Base-by-base conservation (phyloP, 495 filamentous ascomycete species). In the Monascus purpureus region DNA sequence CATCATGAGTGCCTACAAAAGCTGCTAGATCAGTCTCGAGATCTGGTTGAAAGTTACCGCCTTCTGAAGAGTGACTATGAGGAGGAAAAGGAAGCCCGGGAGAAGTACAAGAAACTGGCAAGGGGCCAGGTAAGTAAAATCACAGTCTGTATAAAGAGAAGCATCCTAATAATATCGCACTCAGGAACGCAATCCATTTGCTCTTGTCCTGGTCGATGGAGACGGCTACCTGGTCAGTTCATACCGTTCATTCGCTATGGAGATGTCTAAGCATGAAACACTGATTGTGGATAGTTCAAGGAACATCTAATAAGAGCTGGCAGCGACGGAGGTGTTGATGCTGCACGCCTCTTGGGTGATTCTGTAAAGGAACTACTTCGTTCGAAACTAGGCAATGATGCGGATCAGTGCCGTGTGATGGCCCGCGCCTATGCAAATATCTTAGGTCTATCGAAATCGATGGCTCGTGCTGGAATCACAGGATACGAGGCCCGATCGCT, bases 361-460 rank as follows among this genome's bases (percentile, higher is more conserved):
- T 59, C 66, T 5, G 50, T 77, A 29, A 63, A 55, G 35, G 59
- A 55, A 24, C 35, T 59, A n/a, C 41, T 57, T 37, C 45, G 56
- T 26, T 53, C 60, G 4, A 65, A 57, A 36, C 52, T 74, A 32
- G 59, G 52, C 17, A 38, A 32, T 25, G 59, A 67, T 40, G 59
- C 60, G 2, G 67, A 70, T 3, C 42, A 67, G 20, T 71, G 65
- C 38, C 62, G 68, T 14, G 55, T 79, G 28, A 70, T 77, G 57
- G 70, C 76, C 16, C 70, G 70, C 7, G 50, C 77, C 13, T 73
- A 74, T 35, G 65, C 72, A 14, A 75, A 77, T 37, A 45, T 77
- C 23, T 55, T 63, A 0, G 64, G 61, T 0, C 38, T 75, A 23
- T 73, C 71, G 2, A 66, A 64, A 30, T 43, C 45, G 1, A 47